Percentiles rank a stretch among this genome's conserved stretches.
Conservation (phyloP, 2,329 filamentous ascomycete species). For the Diaporthe ampelina region DNA sequence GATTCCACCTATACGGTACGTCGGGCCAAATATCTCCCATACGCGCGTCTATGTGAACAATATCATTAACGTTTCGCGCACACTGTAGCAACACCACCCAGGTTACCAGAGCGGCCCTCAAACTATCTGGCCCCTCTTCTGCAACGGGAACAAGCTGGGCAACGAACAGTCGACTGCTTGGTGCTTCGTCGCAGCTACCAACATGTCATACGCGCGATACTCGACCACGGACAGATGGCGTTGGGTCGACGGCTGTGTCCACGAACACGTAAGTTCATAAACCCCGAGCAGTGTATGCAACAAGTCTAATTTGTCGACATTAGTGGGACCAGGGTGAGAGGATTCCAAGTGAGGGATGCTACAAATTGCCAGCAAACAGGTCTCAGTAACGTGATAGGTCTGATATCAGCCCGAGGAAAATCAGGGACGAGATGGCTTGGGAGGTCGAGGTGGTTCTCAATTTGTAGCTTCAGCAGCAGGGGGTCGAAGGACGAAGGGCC, state of each 20-base stretch:
- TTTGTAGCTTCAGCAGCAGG: not conserved
- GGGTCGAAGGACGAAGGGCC: not conserved
- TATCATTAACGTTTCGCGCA: slow-evolving; percentile 19
- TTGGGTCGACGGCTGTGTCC: slow-evolving; percentile 57
- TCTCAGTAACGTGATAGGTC: too few species aligned
- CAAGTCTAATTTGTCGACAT: not conserved
- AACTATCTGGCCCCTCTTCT: slow-evolving; percentile 56
- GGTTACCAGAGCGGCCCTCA: slow-evolving; percentile 53
- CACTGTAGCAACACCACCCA: slow-evolving; percentile 54
- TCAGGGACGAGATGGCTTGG: too few species aligned
- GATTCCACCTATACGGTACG: slow-evolving; percentile 54
- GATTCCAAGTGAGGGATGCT: slow-evolving; percentile 23
- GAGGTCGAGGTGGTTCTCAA: too few species aligned
- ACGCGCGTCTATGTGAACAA: not conserved
- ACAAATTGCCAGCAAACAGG: not conserved
- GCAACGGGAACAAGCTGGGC: slow-evolving; percentile 52
- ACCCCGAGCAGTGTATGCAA: not conserved
- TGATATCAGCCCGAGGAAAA: too few species aligned
- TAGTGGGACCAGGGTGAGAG: slow-evolving; percentile 22
- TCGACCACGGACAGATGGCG: slow-evolving; percentile 54
- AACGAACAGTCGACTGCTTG: slow-evolving; percentile 51
- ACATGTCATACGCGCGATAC: slow-evolving; percentile 58
- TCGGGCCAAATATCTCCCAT: not conserved
- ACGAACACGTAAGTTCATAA: slow-evolving; percentile 53
- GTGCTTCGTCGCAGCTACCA: slow-evolving; percentile 56